These are phyloP conservation scores for Eucalyptus sp. DNA, from an alignment of 345 rosid species.

Conservation along the genomic window DNA sequence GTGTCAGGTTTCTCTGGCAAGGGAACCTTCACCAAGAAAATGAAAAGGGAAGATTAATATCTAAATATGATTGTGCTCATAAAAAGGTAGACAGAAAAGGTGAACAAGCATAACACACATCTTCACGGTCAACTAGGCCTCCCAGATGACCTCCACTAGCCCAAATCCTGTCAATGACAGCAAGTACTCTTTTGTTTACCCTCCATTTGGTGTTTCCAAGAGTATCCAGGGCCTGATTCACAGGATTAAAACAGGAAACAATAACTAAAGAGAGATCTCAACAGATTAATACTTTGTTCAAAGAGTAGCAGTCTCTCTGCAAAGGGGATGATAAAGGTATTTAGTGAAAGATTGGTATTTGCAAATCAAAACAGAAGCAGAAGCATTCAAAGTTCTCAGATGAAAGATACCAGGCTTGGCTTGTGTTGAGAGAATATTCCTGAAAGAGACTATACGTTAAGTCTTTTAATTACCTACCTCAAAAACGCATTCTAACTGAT, in stretches of 20 bases:
- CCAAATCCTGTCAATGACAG: slow-evolving; percentile 90
- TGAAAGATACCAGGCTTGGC: not conserved
- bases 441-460: not conserved
- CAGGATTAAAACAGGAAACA: not conserved
- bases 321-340: not conserved
- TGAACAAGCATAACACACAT: slow-evolving; percentile 36
- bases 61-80: not conserved
- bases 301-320: not conserved
- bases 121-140: slow-evolving; percentile 82
- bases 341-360: not conserved
- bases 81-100: not conserved
- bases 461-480: slow-evolving; percentile 39
- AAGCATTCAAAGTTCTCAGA: not conserved
- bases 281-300: not conserved
- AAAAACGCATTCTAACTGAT: slow-evolving; percentile 59
- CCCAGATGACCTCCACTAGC: slow-evolving; percentile 74
- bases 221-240: slow-evolving; percentile 81
- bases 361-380: not conserved
- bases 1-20: slow-evolving; percentile 65
- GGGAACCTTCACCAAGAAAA: slow-evolving; percentile 28
- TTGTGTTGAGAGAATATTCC: not conserved
- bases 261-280: not conserved
- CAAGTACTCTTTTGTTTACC: slow-evolving; percentile 67
- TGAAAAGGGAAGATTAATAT: not conserved
- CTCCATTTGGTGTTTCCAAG: slow-evolving; percentile 97